phyloP scores from a whole-genome alignment of 2,329 filamentous ascomycete species.

The Meredithiella fracta region DNA sequence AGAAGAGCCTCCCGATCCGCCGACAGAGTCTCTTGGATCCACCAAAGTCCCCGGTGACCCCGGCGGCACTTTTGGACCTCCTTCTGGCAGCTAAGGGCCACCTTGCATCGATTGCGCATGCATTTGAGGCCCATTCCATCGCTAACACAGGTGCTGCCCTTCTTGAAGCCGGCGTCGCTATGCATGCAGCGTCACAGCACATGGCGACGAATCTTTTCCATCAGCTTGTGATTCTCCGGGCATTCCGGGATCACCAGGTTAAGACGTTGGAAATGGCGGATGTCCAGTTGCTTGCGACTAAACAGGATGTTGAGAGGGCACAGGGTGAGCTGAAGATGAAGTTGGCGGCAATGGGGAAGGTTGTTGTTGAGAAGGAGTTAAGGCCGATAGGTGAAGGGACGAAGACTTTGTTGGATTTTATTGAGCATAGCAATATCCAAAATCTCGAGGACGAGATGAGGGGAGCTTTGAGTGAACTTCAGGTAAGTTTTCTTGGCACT shows the following conservation, averaged over 20 bases:
- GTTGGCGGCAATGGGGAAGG: conserved; percentile 46
- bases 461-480: conserved; percentile 52
- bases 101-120: conserved; percentile 64
- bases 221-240: conserved; percentile 35
- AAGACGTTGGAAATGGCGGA: conserved; percentile 41
- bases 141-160: conserved; percentile 58
- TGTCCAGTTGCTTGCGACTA: conserved; percentile 42
- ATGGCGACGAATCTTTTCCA: conserved; percentile 44
- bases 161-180: conserved; percentile 61
- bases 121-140: conserved; percentile 75
- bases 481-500: conserved; percentile 28
- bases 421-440: conserved; percentile 55
- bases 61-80: conserved; percentile 69
- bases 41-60: conserved; percentile 17
- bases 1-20: conserved; percentile 2
- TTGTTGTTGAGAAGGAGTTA: conserved; percentile 46
- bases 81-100: conserved; percentile 78
- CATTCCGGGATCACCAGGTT: conserved; percentile 35
- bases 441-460: conserved; percentile 50
- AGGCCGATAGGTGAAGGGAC: conserved; percentile 40
- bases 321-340: conserved; percentile 49
- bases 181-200: conserved; percentile 54
- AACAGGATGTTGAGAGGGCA: conserved; percentile 49
- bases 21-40: conserved; percentile 11
- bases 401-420: conserved; percentile 57